Evolutionary conservation across 345 rosid genomes (phyloP), one percentile per base, ranked within the genome.

Genomic region (Eucalyptus tenuipes): DNA sequence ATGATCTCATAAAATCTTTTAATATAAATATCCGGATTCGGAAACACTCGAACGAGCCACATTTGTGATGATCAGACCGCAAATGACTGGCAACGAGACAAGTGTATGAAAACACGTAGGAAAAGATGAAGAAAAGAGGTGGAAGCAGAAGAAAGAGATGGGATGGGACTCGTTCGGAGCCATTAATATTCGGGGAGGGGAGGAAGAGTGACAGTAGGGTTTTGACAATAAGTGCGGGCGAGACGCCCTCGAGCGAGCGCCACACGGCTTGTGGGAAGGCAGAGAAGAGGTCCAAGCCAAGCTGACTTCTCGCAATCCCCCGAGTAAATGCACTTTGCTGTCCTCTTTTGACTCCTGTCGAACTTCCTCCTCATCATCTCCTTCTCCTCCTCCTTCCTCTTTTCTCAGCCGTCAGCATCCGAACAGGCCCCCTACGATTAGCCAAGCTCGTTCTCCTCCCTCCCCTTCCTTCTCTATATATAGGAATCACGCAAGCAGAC

Each of bases 311-410:
- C 7, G 82, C 37, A 37, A 27, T n/a, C 44, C 37, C 37, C 18
- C 8, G 79, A 88, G 37, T 88, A 61, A 88, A 85, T 88, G 89
- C 82, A 20, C 33, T 59, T 48, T 59, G 84, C 89, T 85, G 87
- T 85, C 84, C 49, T 29, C 66, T 88, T 85, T 86, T 82, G 87
- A 82, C 87, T 27, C 33, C 17, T 16, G 24, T 4, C 8, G 49
- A 47, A 48, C 47, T 31, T 5, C 48, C 6, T 40, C 44, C 40
- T 24, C 44, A 20, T 42, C n/a, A 2, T 11, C 27, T 5, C 29
- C 29, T 57, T 14, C 64, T 24, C 3, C 61, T 13, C 8, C 68
- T 12, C 29, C 2, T 31, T 61, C 71, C 33, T 53, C 57, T 8
- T 22, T 49, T 52, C 75, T 49, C 44, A 52, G 79, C 53, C 42